A percentile compares a stretch with the other conserved stretches of the same genome.
Conservation (phyloP, 306 rosid species). For the Vigna nakashimae region DNA sequence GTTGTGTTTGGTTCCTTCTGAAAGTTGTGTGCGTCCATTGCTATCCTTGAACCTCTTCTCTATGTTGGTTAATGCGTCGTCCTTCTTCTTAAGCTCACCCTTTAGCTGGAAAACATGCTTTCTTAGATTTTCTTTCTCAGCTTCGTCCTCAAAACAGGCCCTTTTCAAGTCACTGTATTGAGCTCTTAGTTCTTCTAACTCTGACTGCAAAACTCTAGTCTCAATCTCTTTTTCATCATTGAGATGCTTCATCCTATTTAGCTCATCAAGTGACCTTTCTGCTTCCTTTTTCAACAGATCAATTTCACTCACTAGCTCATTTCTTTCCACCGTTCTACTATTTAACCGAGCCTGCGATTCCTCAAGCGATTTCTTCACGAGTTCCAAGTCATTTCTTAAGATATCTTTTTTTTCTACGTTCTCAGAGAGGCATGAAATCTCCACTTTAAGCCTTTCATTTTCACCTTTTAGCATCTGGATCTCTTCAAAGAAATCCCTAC, state of each 20-base stretch:
- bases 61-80: slow-evolving; percentile 56
- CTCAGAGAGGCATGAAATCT: slow-evolving; percentile 56
- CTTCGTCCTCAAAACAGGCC: slow-evolving; percentile 67
- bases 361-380: slow-evolving; percentile 60
- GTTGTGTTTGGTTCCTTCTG: slow-evolving; percentile 55
- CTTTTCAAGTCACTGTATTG: slow-evolving; percentile 61
- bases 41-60: slow-evolving; percentile 72
- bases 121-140: slow-evolving; percentile 74
- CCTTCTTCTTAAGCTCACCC: slow-evolving; percentile 69
- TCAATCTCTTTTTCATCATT: slow-evolving; percentile 65
- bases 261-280: slow-evolving; percentile 62
- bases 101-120: slow-evolving; percentile 65
- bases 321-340: slow-evolving; percentile 60
- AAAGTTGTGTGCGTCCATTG: slow-evolving; percentile 48
- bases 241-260: slow-evolving; percentile 56
- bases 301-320: slow-evolving; percentile 64
- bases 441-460: slow-evolving; percentile 67
- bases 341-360: slow-evolving; percentile 58
- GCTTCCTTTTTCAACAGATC: slow-evolving; percentile 67
- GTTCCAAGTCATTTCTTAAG: slow-evolving; percentile 60
- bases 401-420: slow-evolving; percentile 55
- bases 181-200: slow-evolving; percentile 68
- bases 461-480: slow-evolving; percentile 59
- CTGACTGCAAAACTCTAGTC: slow-evolving; percentile 54
- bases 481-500: slow-evolving; percentile 57